A percentile compares a stretch with the other conserved stretches of the same genome.
These are phyloP conservation scores for Hymenoscyphus occultus DNA, from an alignment of 2,329 filamentous ascomycete genomes.

Conservation along the genomic window DNA sequence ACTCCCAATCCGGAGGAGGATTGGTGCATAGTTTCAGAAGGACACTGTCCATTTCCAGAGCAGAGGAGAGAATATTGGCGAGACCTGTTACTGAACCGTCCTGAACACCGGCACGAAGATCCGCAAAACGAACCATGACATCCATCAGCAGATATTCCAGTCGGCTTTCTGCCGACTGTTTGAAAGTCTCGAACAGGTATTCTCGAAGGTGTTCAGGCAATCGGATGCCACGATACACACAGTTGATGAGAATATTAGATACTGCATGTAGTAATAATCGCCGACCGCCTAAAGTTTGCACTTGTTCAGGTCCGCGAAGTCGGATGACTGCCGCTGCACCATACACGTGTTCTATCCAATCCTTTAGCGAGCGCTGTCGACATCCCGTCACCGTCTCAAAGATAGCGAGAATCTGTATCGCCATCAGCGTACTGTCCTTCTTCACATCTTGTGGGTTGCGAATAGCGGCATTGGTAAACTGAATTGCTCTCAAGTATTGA, in stretches of 20 bases:
- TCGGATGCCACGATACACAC: slow-evolving; percentile 48
- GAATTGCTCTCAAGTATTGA: slow-evolving; percentile 50
- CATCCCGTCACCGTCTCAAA: slow-evolving; percentile 53
- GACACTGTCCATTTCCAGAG: slow-evolving; percentile 28
- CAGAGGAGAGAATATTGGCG: slow-evolving; percentile 21
- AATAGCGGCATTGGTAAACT: slow-evolving; percentile 50
- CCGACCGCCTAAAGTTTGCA: slow-evolving; percentile 45
- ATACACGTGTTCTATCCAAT: slow-evolving; percentile 53
- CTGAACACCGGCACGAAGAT: slow-evolving; percentile 25
- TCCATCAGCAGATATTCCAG: slow-evolving; percentile 44
- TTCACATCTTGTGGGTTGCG: slow-evolving; percentile 44
- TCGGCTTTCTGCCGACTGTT: slow-evolving; percentile 38
- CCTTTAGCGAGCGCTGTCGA: slow-evolving; percentile 45
- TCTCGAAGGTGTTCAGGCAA: slow-evolving; percentile 48
- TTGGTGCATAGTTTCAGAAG: slow-evolving; percentile 18
- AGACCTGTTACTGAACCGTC: slow-evolving; percentile 36
- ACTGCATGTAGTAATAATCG: slow-evolving; percentile 54
- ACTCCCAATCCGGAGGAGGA: slow-evolving; percentile 26
- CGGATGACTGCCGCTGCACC: slow-evolving; percentile 50
- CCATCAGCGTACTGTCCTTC: slow-evolving; percentile 54
- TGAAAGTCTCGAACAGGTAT: slow-evolving; percentile 44
- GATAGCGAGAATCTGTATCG: slow-evolving; percentile 52
- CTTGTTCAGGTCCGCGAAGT: slow-evolving; percentile 48
- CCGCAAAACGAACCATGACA: slow-evolving; percentile 37
- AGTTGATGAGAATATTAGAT: slow-evolving; percentile 50